Percentiles rank a stretch among this genome's conserved stretches.
Evolutionary conservation across 2,329 filamentous ascomycete species (phyloP).

Genomic region (Nemania bipapillata): DNA sequence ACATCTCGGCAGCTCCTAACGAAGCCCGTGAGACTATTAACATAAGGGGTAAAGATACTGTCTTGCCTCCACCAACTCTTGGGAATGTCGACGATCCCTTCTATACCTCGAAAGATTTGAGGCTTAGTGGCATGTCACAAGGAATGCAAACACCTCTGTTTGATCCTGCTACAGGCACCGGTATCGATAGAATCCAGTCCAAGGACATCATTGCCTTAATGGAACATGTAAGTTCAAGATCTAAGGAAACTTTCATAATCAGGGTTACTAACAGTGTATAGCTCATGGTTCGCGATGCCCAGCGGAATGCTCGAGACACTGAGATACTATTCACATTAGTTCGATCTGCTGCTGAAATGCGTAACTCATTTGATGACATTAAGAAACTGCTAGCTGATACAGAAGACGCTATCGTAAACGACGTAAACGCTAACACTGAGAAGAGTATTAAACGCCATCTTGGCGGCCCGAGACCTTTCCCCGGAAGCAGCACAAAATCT

Average conservation of each 20-base stretch:
- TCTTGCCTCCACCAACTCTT: slow-evolving; percentile 62
- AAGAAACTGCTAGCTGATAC: slow-evolving; percentile 91
- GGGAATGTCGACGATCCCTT: slow-evolving; percentile 74
- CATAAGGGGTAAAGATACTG: slow-evolving; percentile 66
- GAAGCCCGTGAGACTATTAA: slow-evolving; percentile 64
- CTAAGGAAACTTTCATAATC: background rate
- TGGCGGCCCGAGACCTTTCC: slow-evolving; percentile 85
- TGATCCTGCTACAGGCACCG: slow-evolving; percentile 85
- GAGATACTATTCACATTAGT: slow-evolving; percentile 96
- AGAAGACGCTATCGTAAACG: slow-evolving; percentile 86
- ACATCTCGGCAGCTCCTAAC: slow-evolving; percentile 79
- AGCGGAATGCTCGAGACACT: slow-evolving; percentile 93
- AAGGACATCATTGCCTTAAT: slow-evolving; percentile 97
- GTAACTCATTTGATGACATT: slow-evolving; percentile 93
- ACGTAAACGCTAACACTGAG: slow-evolving; percentile 88
- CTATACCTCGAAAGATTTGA: slow-evolving; percentile 66
- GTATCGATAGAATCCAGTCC: slow-evolving; percentile 91
- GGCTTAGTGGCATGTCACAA: slow-evolving; percentile 88
- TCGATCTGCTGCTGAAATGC: slow-evolving; percentile 94
- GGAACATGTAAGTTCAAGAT: slow-evolving; percentile 77
- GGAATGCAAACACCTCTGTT: slow-evolving; percentile 91
- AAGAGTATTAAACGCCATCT: slow-evolving; percentile 83
- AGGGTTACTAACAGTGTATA: slow-evolving; percentile 52
- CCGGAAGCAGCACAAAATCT: slow-evolving; percentile 71
- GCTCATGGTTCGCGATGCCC: slow-evolving; percentile 95